Percentiles rank a stretch among this genome's conserved stretches.
phyloP scores from a whole-genome alignment of 352 stramenopile genomes.

The Thraustochytrium striatum region DNA sequence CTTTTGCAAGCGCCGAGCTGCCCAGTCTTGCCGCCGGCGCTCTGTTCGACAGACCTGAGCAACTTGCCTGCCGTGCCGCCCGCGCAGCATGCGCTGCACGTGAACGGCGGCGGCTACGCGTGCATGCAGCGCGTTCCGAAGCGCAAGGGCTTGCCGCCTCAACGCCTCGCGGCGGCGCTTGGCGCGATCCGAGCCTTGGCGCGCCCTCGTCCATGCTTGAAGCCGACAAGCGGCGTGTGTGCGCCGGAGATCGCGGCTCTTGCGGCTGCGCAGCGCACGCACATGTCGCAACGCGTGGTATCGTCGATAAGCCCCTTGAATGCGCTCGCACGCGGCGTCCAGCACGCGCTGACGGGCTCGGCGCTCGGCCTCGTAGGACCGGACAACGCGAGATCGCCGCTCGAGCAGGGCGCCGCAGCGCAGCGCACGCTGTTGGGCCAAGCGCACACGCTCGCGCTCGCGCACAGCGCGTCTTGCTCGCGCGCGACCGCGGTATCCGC shows the following conservation, averaged over 20 bases:
- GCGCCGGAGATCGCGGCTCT: neutral
- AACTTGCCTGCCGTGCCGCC: neutral
- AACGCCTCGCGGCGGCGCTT: neutral
- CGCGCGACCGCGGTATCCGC: neutral
- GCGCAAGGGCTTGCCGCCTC: neutral
- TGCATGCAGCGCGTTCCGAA: neutral
- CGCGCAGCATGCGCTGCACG: neutral
- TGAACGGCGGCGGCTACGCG: neutral
- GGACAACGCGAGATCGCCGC: neutral
- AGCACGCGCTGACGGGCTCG: neutral
- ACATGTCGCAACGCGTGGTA: conserved; percentile 18
- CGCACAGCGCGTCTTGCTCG: neutral
- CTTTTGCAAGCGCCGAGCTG: conserved; percentile 12
- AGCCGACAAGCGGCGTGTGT: neutral
- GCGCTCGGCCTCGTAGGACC: neutral
- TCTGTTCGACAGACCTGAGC: neutral
- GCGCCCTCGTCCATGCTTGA: neutral
- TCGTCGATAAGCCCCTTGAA: neutral
- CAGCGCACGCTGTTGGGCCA: neutral
- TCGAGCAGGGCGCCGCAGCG: neutral
- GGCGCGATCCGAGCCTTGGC: neutral
- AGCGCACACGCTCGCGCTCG: neutral
- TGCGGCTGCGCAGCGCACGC: neutral
- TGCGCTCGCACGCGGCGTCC: neutral
- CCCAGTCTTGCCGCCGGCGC: neutral